Evolutionary conservation across 2,329 filamentous ascomycete genomes (phyloP).

Genomic region (Neurospora crassa): DNA sequence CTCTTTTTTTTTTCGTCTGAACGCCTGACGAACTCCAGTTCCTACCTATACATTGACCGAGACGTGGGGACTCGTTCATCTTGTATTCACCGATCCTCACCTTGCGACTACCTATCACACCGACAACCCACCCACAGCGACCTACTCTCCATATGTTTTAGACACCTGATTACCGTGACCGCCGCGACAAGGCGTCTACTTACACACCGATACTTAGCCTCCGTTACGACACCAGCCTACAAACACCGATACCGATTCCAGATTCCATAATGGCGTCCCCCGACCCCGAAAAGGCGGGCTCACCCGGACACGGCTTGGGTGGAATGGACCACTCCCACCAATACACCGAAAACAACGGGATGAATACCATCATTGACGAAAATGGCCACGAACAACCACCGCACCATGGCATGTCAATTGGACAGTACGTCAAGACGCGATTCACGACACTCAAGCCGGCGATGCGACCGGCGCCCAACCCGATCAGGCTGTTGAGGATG

Average conservation of each 20-base stretch:
- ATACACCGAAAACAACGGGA: neutral
- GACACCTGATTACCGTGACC: neutral
- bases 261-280: neutral
- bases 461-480: constrained; percentile 44
- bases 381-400: constrained; percentile 27
- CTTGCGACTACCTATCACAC: neutral
- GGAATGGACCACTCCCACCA: neutral
- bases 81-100: neutral
- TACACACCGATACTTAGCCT: neutral
- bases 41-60: neutral
- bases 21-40: neutral
- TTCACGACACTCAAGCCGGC: constrained; percentile 47
- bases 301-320: neutral
- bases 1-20: neutral
- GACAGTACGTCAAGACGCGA: constrained; percentile 41
- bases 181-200: neutral
- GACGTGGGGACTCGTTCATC: neutral
- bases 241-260: neutral
- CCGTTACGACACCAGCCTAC: neutral
- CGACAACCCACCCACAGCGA: neutral
- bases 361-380: neutral
- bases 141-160: neutral
- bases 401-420: constrained; percentile 38
- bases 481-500: constrained; percentile 37
- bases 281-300: constrained; percentile 13